phyloP scores from a whole-genome alignment of 495 filamentous ascomycete species.

The Endocarpon pusillum region DNA sequence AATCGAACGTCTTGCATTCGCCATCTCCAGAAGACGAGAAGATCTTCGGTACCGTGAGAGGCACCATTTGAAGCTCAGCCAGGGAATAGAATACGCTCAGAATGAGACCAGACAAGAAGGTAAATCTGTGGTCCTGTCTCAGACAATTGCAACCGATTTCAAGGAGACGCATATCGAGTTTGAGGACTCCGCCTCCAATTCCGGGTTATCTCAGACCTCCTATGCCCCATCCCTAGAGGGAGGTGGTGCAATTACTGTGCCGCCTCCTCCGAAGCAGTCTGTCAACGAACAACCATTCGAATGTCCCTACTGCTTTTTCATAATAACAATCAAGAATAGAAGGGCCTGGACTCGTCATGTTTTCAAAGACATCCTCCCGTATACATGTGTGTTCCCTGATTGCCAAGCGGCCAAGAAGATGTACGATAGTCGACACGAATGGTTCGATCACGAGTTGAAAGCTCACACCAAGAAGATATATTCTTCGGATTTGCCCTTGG shows the following conservation, averaged over 20 bases:
- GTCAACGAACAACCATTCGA: constrained; percentile 7
- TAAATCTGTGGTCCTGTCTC: background rate
- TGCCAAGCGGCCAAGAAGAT: constrained; percentile 11
- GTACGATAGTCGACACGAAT: constrained; percentile 11
- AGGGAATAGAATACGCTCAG: constrained; percentile 1
- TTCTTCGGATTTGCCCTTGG: background rate
- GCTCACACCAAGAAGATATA: constrained; percentile 1
- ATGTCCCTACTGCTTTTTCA: constrained; percentile 16
- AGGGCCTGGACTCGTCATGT: constrained; percentile 13
- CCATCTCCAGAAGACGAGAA: constrained; percentile 8
- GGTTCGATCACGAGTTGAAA: constrained; percentile 11
- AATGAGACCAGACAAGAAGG: background rate
- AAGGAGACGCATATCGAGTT: background rate
- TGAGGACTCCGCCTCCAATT: constrained; percentile 1
- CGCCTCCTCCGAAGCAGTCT: constrained; percentile 5
- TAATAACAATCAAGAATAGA: constrained; percentile 7
- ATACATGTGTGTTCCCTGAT: constrained; percentile 9
- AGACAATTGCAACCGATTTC: background rate
- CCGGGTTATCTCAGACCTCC: background rate
- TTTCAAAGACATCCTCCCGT: constrained; percentile 17
- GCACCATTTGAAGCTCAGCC: constrained; percentile 9
- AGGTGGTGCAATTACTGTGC: constrained; percentile 1
- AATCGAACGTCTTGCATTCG: constrained; percentile 4
- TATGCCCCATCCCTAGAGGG: background rate
- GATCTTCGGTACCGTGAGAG: constrained; percentile 10